Base-by-base conservation (phyloP, 495 filamentous ascomycete species). In the Rhypophila decipiens region DNA sequence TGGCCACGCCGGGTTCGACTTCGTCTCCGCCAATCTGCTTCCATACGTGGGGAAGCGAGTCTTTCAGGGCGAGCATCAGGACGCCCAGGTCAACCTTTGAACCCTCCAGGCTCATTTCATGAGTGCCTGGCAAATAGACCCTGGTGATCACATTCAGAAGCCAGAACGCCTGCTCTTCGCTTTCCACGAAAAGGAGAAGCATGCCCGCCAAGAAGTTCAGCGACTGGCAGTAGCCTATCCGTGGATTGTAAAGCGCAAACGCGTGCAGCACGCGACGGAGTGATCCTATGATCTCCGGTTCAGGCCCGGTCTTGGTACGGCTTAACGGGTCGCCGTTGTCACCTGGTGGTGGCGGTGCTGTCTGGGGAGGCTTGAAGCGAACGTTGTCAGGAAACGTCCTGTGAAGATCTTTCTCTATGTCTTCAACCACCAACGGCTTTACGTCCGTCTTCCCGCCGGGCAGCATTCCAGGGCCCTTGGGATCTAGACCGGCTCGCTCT, bases 191-290 rank as follows among this genome's bases (percentile, higher is more conserved):
- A 0, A 98, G 78, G 7, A 98, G 82, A n/a, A 98, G 76, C 42
- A 96, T 75, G 11, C 90, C 93, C n/a, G 91, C 88, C 46, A 98
- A 77, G 66, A 98, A 98, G 66, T 98, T 98, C 10, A 98, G 79
- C 10, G 88, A 95, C 59, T 98, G 93, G 47, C 93, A 97, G 60
- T 98, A 98, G 17, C 93, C 93, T 55, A 96, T 87, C 47, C 78
- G 75, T 2, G 93, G 90, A 49, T 87, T 90, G 66, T 95, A 84
- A 22, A 95, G 76, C 5, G 93, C 83, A 63, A 95, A 97, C 8
- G 91, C 88, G 55, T 86, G 83, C 29, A 98, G 76, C 8, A 97
- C 88, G 20, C 87, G 81, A 17, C 93, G 83, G 2, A 98, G 76
- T 0, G 88, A 80, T 37, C 78, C 69, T 22, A 98, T 80, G 55